Evolutionary conservation across 768 basidiomycete species (phyloP).

Genomic region (Porphyrellus cyaneotinctus): DNA sequence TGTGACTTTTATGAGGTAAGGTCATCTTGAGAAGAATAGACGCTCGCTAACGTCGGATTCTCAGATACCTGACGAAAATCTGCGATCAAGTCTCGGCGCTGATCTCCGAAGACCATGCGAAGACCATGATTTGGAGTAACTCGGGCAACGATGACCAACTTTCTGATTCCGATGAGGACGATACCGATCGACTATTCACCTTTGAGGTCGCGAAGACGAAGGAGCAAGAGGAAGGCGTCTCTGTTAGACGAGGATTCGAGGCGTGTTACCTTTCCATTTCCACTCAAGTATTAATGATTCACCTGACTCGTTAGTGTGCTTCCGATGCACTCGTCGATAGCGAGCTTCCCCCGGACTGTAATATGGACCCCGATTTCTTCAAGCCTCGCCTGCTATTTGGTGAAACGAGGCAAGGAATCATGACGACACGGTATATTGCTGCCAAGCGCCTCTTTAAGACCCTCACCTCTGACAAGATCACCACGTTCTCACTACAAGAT

Average conservation of each 20-base stretch:
- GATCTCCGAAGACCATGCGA: constrained; percentile 44
- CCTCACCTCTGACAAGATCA: constrained; percentile 4
- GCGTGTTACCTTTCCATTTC: constrained; percentile 23
- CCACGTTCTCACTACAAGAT: constrained; percentile 19
- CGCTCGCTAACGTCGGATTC: neutral
- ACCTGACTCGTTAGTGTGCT: constrained; percentile 3
- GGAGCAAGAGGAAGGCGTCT: constrained; percentile 53
- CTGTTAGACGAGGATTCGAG: constrained; percentile 41
- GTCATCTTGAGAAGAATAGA: neutral
- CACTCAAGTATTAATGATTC: neutral
- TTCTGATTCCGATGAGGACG: constrained; percentile 33
- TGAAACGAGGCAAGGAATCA: constrained; percentile 41
- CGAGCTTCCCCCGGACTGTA: constrained; percentile 20
- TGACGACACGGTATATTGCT: constrained; percentile 31
- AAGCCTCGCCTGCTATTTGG: constrained; percentile 35
- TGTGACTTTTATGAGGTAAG: constrained; percentile 57
- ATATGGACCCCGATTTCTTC: constrained; percentile 20
- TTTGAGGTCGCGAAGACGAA: constrained; percentile 55
- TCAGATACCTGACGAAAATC: constrained; percentile 56
- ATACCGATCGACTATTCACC: constrained; percentile 48
- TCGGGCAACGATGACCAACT: constrained; percentile 26
- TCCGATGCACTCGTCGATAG: constrained; percentile 17
- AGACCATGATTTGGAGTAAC: constrained; percentile 42
- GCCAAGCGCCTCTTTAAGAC: constrained; percentile 9
- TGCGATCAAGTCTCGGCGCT: constrained; percentile 50